Base-by-base conservation (phyloP, 495 filamentous ascomycete species). In the Aspergillus sclerotiicarbonarius region DNA sequence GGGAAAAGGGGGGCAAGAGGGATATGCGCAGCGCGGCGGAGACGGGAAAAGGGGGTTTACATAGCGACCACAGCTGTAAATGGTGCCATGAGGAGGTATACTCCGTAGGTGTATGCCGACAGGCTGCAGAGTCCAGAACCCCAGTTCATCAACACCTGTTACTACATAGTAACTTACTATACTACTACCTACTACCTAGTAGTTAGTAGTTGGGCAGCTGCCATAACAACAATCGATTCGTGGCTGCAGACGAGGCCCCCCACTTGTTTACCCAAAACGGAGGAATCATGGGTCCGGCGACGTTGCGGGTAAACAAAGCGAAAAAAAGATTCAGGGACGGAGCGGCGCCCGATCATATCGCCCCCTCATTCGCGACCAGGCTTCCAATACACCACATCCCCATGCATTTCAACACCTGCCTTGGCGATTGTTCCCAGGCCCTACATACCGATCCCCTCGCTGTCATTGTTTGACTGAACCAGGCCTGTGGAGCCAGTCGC, bases 261-360 rank as follows among this genome's bases (percentile, higher is more conserved):
- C 41, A 20, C 30, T 37, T 21, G 56, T n/a, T 58, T 58, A 47
- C 56, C 56, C 48, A 58, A 58, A 57, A 45, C 55, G 55, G 55
- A 56, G 41, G 41, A 48, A 47, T 41, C 53, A 49, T 56, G 54
- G 54, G 30, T 49, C 54, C 54, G 31, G 30, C 45, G 39, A 46
- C 54, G 58, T 56, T 60, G 47, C 48, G 45, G 56, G 60, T 62
- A 58, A 62, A 62, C 60, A 62, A 62, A 56, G 54, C 56, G 46
- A 53, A 58, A 58, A 58, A 56, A 58, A 58, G 47, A 55, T 18
- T 41, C 54, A 62, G 48, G 35, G 53, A 62, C 46, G 35, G 32
- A 56, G 45, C 33, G 45, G 30, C 46, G 21, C 46, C 33, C 37
- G 29, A 49, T 29, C 21, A 25, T n/a, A n/a, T 21, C 21, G 15